Evolutionary conservation across 345 rosid genomes (phyloP), one percentile per base, ranked within the genome.

Genomic region (Euphorbia pulcherrima): DNA sequence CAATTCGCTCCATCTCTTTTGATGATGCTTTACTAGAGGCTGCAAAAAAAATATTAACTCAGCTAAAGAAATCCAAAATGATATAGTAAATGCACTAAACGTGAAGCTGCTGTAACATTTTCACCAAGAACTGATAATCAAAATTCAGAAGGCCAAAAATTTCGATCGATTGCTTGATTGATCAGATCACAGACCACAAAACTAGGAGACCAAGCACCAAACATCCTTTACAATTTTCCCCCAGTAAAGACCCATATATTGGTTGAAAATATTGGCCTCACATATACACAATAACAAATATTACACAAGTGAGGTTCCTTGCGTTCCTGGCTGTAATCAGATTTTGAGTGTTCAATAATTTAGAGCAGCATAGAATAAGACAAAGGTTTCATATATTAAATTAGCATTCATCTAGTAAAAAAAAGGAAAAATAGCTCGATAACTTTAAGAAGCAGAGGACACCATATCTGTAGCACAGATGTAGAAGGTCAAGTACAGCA

Each of bases 1-100:
- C 97, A 18, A 89, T 89, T 77, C 97, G 85, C 68, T 91, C 97
- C 90, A 91, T 86, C 83, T 91, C 99, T 74, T 88, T 91, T 24
- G 88, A 86, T 79, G 88, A 84, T 54, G 96, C 90, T 85, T 84
- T 94, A 65, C 95, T 84, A 67, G 96, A 82, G 65, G 90, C 99
- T 89, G 82, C 60, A 75, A 48, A 71, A 50, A 77, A 24, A 47
- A 56, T 4, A 60, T n/a, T 46, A 26, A 53, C 17, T 23, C 8
- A 30, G 61, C 69, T 52, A 64, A 33, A 60, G 61, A 29, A 59
- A 10, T 16, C 20, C 18, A n/a, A 47, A 35, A 39, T 9, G 27
- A 8, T 6, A 62, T 62, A 10, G 11, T 48, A 47, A 64, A 24
- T 37, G 5, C 28, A 59, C 44, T 30, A 8, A 20, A 11, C 20